Evolutionary conservation across 2,329 filamentous ascomycete species (phyloP), one percentile per base, ranked within the genome.

Genomic region (Colletotrichum sp.): DNA sequence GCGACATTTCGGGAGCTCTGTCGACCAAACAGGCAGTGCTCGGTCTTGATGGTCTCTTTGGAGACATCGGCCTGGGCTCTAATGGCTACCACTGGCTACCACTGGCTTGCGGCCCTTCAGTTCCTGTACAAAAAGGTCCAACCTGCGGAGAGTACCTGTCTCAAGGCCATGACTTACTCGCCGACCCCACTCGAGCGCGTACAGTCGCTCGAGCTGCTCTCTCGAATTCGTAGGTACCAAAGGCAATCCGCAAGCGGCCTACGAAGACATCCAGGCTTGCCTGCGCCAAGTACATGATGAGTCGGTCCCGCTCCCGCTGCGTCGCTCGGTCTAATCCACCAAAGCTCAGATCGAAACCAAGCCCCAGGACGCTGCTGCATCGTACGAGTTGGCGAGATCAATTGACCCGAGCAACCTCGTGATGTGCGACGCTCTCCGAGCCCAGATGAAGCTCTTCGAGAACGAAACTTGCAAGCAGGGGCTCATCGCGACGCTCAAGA

Each of bases 401-500:
- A 64, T 76, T 9, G 81, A 82, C n/a, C 81, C 80, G 1, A 64
- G 69, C 8, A 70, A 71, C 2, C 13, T 80, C 28, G 80, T 79
- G 1, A n/a, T 74, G 2, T 80, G 78, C 1, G 71, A 78, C 28
- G 69, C 77, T 4, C 71, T 82, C 2, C 69, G 76, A 5, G 78
- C 78, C 26, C 80, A 82, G 44, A 71, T 82, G 2, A 34, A 65
- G 39, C 81, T 3, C 78, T 78, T 18, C 18, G 26, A 77, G 2
- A 75, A 78, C 2, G 28, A 78, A 8, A 65, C 71, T 3, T 76
- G 79, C 7, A 70, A 74, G 8, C 44, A 30, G 30, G 59, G 1
- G 79, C 24, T 78, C 32, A 77, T 82, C 8, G 69, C 60, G 1
- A 74, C 65, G 2, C 67, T 83, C 1, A 83, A 82, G 55, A 52